Base-by-base conservation (phyloP, 179 eudicot genomes). In the Silene coronaria region DNA sequence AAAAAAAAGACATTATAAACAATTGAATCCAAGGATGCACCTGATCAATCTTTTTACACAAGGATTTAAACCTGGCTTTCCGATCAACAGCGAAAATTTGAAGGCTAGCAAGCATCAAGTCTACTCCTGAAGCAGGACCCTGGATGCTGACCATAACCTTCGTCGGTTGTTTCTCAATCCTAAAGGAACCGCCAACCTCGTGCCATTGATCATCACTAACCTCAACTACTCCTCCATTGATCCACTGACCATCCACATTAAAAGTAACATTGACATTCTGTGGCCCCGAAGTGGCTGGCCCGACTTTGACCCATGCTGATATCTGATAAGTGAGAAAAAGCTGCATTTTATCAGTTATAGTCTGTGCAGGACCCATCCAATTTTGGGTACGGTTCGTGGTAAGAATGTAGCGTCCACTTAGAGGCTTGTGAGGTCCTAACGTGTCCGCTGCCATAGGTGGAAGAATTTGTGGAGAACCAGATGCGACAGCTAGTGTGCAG, bases 301-400 rank as follows among this genome's bases (percentile, higher is more conserved):
- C 87, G 51, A 92, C 75, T 73, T 85, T 84, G 36, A 94, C 94
- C 98, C 98, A 94, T 62, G 90, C 96, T 11, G 96, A 90, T 23
- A 92, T 90, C 78, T 94, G 98, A 75, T 94, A 92, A 14, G 98
- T 92, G 66, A 94, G 53, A 72, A 80, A 94, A 59, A 88, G 91
- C 79, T 88, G 77, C 27, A 94, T n/a, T 57, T 88, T 87, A 59
- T 90, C 96, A 3, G 98, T 88, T 53, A 94, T 90, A 72, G 85
- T 85, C 87, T 90, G 98, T 77, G 94, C 92, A 6, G 98, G 96
- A 67, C 98, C 98, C 98, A 94, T 94, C 98, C 98, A 94, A 28
- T 80, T 87, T 79, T 94, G 91, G 21, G 96, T 87, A 21, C 96
- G 97, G 58, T 92, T 90, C 0, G 84, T 88, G 46, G 85, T 93